A percentile compares a stretch with the other conserved stretches of the same genome.
These are phyloP conservation scores for Lasiodiplodia theobromae DNA, from an alignment of 2,329 filamentous ascomycete genomes.

Conservation along the genomic window DNA sequence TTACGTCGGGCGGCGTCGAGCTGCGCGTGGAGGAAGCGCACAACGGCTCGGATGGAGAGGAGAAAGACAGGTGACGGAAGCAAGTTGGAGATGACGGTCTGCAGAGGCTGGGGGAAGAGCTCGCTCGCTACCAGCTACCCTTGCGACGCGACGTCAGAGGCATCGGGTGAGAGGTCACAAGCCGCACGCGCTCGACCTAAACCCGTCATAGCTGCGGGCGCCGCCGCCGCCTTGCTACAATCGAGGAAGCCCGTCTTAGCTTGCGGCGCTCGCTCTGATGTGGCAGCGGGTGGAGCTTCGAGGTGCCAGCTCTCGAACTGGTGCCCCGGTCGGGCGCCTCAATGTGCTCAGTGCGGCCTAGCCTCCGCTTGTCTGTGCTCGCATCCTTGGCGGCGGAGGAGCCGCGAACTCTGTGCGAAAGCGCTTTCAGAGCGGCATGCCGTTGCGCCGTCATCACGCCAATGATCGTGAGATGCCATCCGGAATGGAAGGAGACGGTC, in stretches of 20 bases:
- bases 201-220: neutral
- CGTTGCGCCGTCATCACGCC: neutral
- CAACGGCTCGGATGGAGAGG: neutral
- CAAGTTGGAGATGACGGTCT: slow-evolving; percentile 4
- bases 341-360: neutral
- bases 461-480: neutral
- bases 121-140: slow-evolving; percentile 15
- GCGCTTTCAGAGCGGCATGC: neutral
- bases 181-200: slow-evolving; percentile 3
- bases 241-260: slow-evolving; percentile 3
- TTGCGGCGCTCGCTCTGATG: slow-evolving; percentile 19
- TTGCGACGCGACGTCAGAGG: slow-evolving; percentile 25
- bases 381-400: neutral
- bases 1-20: neutral
- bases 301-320: slow-evolving; percentile 14
- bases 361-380: slow-evolving; percentile 2
- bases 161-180: slow-evolving; percentile 20
- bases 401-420: neutral
- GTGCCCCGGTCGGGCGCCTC: slow-evolving; percentile 20
- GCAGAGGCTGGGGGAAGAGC: slow-evolving; percentile 19
- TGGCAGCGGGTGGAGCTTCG: slow-evolving; percentile 9
- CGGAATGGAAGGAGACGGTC: neutral
- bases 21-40: neutral
- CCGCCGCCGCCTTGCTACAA: neutral
- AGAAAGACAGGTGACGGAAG: neutral